phyloP scores from a whole-genome alignment of 805 yeast genomes.

The Priceomyces castillae region DNA sequence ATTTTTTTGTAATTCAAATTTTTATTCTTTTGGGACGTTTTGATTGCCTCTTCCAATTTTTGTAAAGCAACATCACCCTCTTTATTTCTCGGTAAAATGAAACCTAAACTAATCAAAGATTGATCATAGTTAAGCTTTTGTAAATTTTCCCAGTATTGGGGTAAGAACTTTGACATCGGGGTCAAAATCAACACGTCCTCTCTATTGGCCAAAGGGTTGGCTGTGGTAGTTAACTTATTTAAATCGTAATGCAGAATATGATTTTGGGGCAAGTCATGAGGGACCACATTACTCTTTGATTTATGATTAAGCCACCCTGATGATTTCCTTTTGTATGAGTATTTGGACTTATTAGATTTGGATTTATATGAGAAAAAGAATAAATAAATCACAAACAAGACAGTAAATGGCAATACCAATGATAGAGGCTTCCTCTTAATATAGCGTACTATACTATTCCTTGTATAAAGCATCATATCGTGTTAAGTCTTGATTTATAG shows the following conservation, averaged over 20 bases:
- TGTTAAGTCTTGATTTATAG: not conserved
- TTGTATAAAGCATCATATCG: not conserved
- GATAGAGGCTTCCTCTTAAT: conserved; percentile 61
- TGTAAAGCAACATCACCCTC: conserved; percentile 81
- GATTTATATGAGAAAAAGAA: conserved; percentile 32
- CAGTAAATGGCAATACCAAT: conserved; percentile 45
- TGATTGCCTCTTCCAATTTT: conserved; percentile 71
- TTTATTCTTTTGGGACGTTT: conserved; percentile 58
- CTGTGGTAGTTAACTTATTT: conserved; percentile 70
- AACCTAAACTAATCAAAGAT: conserved; percentile 80
- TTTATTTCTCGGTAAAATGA: conserved; percentile 78
- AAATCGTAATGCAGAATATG: conserved; percentile 83
- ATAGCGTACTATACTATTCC: conserved; percentile 36
- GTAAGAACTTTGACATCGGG: conserved; percentile 85
- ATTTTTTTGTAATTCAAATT: conserved; percentile 74
- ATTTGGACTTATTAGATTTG: conserved; percentile 30
- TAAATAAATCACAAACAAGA: conserved; percentile 42
- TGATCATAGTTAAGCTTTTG: conserved; percentile 77
- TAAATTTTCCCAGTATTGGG: conserved; percentile 85
- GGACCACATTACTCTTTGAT: conserved; percentile 52
- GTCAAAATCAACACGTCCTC: conserved; percentile 85
- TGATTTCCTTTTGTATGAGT: conserved; percentile 44
- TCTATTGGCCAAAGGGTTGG: conserved; percentile 67
- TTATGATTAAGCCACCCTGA: conserved; percentile 47
- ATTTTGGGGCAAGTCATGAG: conserved; percentile 63